Evolutionary conservation across 1,284 basidiomycete genomes (phyloP), one percentile per base, ranked within the genome.

Genomic region (Leccinum pallidistipes): DNA sequence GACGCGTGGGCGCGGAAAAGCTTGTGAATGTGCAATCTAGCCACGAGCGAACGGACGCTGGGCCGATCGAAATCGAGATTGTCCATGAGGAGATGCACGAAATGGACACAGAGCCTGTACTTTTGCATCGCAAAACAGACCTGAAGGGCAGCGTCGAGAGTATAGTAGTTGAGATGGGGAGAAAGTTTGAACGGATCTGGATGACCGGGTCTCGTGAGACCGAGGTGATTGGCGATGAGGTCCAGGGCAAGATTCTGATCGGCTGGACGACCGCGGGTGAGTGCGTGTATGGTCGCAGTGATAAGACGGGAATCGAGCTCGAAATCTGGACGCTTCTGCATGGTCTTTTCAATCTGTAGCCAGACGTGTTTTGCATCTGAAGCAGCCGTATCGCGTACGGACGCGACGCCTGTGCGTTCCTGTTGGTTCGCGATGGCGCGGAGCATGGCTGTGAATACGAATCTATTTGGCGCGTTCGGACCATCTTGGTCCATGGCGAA

Each of bases 301-400:
- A 88, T 77, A 52, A 85, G 70, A 58, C 80, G 76, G 2, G 81
- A 77, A 68, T 91, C 87, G 18, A 88, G 69, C 43, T 75, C 63
- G 52, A 86, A 77, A 6, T 77, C 72, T 3, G 79, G 73, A 47
- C 69, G 67, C 63, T 77, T 81, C 63, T 81, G 79, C 31, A 79
- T 73, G 11, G 79, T 74, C 65, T 84, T 88, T 62, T 81, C 67
- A 71, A 88, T 79, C 66, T 85, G 82, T 10, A 75, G 78, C 91
- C 90, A 92, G 24, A 92, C 71, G 24, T 88, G 77, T 67, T 82
- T 86, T 9, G 86, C 88, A 63, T 90, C 86, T 21, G 80, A 77
- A 18, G 80, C 78, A 40, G 60, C 58, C 12, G 62, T 38, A 24
- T 67, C 68, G 27, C 61, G 68, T 45, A 61, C 58, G 29, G 67